These are phyloP conservation scores for Paxillus involutus DNA, from an alignment of 768 basidiomycete species.

Conservation along the genomic window DNA sequence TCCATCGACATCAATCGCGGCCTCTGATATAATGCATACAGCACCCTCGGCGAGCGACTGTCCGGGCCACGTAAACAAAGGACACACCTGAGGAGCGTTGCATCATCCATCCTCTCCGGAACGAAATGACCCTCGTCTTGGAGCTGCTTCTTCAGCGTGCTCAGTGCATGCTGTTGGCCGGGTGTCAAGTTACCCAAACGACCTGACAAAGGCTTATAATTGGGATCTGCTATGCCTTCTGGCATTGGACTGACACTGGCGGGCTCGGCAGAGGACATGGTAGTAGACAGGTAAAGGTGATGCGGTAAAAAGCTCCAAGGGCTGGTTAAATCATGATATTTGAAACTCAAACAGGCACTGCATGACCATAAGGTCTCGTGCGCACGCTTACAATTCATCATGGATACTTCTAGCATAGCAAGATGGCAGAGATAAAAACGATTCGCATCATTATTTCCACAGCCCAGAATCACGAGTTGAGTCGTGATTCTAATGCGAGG, in stretches of 20 bases:
- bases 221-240: slow-evolving; percentile 58
- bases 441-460: slow-evolving; percentile 35
- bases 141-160: slow-evolving; percentile 66
- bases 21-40: background rate
- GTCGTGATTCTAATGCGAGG: slow-evolving; percentile 33
- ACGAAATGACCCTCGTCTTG: slow-evolving; percentile 60
- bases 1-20: slow-evolving; percentile 16
- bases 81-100: slow-evolving; percentile 62
- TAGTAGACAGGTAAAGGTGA: slow-evolving; percentile 4
- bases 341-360: slow-evolving; percentile 14
- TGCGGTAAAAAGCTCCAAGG: background rate
- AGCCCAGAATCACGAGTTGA: slow-evolving; percentile 35
- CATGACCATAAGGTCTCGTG: background rate
- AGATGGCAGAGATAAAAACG: background rate
- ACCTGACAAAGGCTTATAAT: slow-evolving; percentile 68
- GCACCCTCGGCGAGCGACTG: background rate
- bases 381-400: background rate
- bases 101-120: slow-evolving; percentile 67
- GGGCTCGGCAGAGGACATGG: slow-evolving; percentile 31
- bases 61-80: background rate
- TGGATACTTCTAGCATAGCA: background rate
- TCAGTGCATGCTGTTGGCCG: slow-evolving; percentile 61
- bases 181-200: slow-evolving; percentile 76
- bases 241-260: slow-evolving; percentile 59
- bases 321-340: background rate